Percentiles rank a stretch among this genome's conserved stretches.
phyloP scores from a whole-genome alignment of 352 stramenopile genomes.

The Phytophthora pluvialis region DNA sequence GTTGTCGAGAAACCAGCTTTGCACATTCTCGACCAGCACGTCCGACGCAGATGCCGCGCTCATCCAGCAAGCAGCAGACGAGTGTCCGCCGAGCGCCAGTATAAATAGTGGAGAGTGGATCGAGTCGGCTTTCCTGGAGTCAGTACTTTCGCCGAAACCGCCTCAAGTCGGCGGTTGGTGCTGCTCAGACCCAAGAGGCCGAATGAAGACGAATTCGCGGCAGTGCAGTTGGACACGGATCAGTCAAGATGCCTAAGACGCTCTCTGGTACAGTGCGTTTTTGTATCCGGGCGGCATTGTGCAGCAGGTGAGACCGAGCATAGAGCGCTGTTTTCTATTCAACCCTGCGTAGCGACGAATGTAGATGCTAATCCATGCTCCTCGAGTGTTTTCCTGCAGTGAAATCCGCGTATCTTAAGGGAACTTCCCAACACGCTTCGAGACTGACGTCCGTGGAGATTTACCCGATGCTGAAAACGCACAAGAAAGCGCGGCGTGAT shows the following conservation, averaged over 20 bases:
- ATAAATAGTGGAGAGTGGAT: slow-evolving; percentile 27
- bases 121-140: slow-evolving; percentile 8
- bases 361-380: not conserved
- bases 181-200: not conserved
- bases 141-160: not conserved
- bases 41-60: slow-evolving; percentile 2
- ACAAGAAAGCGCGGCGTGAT: slow-evolving; percentile 1
- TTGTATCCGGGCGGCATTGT: not conserved
- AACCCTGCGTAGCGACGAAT: not conserved
- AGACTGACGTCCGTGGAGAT: not conserved
- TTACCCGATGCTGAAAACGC: slow-evolving; percentile 1
- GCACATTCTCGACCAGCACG: slow-evolving; percentile 19
- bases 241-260: slow-evolving; percentile 14
- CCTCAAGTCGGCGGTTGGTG: not conserved
- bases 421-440: not conserved
- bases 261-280: slow-evolving; percentile 5
- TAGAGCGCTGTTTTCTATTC: slow-evolving; percentile 3
- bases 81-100: not conserved
- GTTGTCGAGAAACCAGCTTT: slow-evolving; percentile 42
- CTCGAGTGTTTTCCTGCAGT: not conserved
- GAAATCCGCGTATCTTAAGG: not conserved
- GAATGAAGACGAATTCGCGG: slow-evolving; percentile 22
- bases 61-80: slow-evolving; percentile 14
- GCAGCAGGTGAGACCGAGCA: not conserved
- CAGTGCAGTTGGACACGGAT: slow-evolving; percentile 10